A percentile compares a stretch with the other conserved stretches of the same genome.
Conservation (phyloP, 2,329 filamentous ascomycete species). For the Pestalotiopsis sp. region DNA sequence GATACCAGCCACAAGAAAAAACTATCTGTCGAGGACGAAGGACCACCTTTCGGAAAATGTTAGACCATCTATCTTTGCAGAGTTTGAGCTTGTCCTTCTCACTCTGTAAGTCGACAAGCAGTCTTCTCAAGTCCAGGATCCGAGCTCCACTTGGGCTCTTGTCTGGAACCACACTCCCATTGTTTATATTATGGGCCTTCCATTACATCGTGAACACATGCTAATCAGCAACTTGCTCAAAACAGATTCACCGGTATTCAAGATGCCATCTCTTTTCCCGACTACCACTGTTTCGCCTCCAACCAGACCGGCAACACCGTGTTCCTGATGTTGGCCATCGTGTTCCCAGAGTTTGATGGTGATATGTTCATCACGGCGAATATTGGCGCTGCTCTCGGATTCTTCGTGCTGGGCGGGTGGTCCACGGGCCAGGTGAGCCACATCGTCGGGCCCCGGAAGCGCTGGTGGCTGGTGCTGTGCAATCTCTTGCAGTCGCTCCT, state of each 20-base stretch:
- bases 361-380: conserved; percentile 55
- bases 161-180: neutral
- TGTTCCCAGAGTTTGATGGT: conserved; percentile 48
- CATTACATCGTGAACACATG: neutral
- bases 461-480: conserved; percentile 56
- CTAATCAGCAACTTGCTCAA: neutral
- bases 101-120: conserved; percentile 39
- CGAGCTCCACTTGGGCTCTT: neutral
- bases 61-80: conserved; percentile 41
- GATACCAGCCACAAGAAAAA: neutral
- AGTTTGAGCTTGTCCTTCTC: conserved; percentile 47
- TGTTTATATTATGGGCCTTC: neutral
- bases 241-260: conserved; percentile 50
- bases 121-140: conserved; percentile 4
- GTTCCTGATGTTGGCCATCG: conserved; percentile 55
- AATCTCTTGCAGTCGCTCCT: conserved; percentile 57
- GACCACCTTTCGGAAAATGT: conserved; percentile 34
- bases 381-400: conserved; percentile 55
- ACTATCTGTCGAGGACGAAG: conserved; percentile 23
- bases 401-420: conserved; percentile 58
- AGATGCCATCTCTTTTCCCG: conserved; percentile 62
- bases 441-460: conserved; percentile 48
- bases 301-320: conserved; percentile 70
- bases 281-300: conserved; percentile 64
- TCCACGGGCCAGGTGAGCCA: conserved; percentile 60